phyloP scores from a whole-genome alignment of 2,329 filamentous ascomycete species.

The Trichoderma harzianum region DNA sequence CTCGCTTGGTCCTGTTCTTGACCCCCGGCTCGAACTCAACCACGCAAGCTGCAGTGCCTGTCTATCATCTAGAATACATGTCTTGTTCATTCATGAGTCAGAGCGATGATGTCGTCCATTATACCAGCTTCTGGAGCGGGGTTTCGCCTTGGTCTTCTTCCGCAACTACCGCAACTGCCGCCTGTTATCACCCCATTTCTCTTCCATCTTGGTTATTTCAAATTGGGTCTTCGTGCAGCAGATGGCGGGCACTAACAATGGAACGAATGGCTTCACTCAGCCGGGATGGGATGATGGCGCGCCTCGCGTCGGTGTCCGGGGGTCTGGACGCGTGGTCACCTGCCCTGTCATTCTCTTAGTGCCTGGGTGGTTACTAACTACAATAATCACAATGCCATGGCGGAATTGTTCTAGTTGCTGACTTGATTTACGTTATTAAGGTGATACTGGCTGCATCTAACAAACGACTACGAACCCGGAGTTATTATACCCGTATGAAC shows the following conservation, averaged over 20 bases:
- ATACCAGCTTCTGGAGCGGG: neutral
- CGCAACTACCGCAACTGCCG: slow-evolving; percentile 4
- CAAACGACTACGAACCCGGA: neutral
- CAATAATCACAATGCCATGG: neutral
- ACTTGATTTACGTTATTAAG: neutral
- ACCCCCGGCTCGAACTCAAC: neutral
- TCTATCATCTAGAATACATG: neutral
- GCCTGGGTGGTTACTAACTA: neutral
- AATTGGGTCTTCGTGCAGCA: neutral
- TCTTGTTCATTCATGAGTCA: neutral
- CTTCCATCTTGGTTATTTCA: neutral
- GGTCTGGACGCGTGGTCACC: slow-evolving; percentile 15
- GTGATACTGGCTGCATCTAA: neutral
- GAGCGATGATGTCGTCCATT: neutral
- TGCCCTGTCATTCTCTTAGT: neutral
- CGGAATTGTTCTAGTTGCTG: neutral
- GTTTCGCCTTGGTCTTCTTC: neutral
- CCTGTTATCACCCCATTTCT: neutral
- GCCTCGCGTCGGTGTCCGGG: slow-evolving; percentile 11
- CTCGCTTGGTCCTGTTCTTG: neutral
- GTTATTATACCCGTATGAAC: neutral
- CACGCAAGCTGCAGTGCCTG: neutral
- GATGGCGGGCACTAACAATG: neutral
- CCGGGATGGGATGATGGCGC: neutral
- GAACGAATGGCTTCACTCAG: neutral